phyloP scores from a whole-genome alignment of 169 alveolate species.

The Eimeria falciformis region DNA sequence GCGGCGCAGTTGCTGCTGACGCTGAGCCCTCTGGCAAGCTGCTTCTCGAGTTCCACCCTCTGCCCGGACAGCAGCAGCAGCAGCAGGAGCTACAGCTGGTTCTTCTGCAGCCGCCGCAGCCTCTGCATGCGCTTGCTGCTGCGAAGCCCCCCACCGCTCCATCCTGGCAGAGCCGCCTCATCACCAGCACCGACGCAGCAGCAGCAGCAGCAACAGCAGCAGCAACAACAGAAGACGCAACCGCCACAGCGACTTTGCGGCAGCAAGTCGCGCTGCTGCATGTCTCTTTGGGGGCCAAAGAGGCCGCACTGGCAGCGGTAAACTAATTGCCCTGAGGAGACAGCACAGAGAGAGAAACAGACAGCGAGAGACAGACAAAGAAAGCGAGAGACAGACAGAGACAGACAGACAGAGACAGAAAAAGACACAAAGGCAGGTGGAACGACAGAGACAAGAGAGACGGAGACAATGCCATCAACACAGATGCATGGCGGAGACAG shows the following conservation, averaged over 20 bases:
- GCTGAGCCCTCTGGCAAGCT: background rate
- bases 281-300: conserved; percentile 23
- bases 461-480: background rate
- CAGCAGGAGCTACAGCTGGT: background rate
- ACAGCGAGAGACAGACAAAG: background rate
- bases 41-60: background rate
- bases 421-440: background rate
- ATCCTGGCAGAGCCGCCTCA: background rate
- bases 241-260: background rate
- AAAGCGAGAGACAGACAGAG: background rate
- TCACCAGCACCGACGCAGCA: background rate
- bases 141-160: background rate
- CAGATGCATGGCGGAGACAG: background rate
- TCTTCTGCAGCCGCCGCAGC: conserved; percentile 19
- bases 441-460: background rate
- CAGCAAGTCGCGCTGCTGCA: conserved; percentile 12
- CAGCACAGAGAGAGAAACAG: background rate
- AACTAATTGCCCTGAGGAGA: background rate
- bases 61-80: conserved; percentile 19
- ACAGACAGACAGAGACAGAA: background rate
- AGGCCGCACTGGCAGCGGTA: conserved; percentile 21
- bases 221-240: background rate
- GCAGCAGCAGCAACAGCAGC: conserved; percentile 26
- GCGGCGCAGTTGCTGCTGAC: background rate
- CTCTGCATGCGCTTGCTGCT: background rate